phyloP scores from a whole-genome alignment of 805 yeast genomes.

The Monosporozyma solicola region DNA sequence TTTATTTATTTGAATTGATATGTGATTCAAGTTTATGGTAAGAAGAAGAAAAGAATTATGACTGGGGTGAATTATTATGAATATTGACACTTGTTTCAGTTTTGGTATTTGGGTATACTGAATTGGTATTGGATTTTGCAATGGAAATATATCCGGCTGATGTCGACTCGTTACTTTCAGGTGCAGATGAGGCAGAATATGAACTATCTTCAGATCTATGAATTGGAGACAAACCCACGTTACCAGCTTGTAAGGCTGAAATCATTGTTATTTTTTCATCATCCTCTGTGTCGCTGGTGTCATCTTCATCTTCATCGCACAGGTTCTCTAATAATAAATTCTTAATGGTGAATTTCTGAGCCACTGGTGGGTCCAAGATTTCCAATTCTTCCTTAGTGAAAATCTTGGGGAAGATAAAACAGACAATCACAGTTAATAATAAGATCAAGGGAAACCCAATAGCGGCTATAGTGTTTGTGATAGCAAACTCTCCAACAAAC shows the following conservation, averaged over 20 bases:
- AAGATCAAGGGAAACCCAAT: constrained; percentile 90
- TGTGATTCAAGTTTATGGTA: neutral
- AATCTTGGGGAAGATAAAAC: constrained; percentile 52
- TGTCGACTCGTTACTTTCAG: neutral
- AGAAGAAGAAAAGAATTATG: neutral
- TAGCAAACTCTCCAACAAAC: constrained; percentile 72
- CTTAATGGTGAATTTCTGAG: constrained; percentile 45
- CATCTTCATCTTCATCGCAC: neutral
- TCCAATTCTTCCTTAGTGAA: constrained; percentile 55
- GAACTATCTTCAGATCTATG: neutral
- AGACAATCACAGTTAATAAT: constrained; percentile 51
- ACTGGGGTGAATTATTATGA: neutral
- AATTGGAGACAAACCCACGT: neutral
- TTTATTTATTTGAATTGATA: too few species aligned
- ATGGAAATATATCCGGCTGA: neutral
- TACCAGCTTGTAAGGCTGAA: neutral
- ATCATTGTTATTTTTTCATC: neutral
- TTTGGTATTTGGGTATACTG: neutral
- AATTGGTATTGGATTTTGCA: neutral
- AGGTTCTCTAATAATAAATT: constrained; percentile 30
- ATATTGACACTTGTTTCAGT: neutral
- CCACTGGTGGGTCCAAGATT: constrained; percentile 58
- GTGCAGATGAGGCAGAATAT: neutral
- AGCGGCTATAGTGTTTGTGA: constrained; percentile 81
- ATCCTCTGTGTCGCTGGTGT: neutral